These are phyloP conservation scores for Botrytis galanthina DNA, from an alignment of 2,329 filamentous ascomycete species.

Conservation along the genomic window DNA sequence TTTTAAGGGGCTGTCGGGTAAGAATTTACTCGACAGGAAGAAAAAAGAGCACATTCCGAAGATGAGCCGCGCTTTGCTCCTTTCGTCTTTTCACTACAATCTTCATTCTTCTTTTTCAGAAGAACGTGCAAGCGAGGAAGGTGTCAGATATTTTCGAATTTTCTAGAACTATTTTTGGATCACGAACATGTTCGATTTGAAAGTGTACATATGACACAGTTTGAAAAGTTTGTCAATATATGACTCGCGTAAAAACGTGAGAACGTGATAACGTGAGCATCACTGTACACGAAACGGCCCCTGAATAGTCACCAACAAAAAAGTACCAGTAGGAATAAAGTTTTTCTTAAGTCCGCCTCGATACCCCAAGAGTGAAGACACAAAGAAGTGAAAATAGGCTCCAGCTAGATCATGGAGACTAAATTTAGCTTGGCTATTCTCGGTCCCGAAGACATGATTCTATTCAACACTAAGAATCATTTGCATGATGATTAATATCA, in stretches of 20 bases:
- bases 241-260: background rate
- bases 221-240: background rate
- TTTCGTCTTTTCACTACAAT: background rate
- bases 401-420: background rate
- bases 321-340: background rate
- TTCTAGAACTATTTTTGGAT: background rate
- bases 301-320: no score
- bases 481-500: background rate
- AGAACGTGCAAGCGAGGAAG: background rate
- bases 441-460: background rate
- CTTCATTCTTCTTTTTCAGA: background rate
- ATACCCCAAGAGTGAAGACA: background rate
- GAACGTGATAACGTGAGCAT: background rate
- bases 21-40: background rate
- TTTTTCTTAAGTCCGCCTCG: background rate
- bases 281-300: background rate
- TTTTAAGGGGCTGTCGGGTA: background rate
- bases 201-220: background rate
- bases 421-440: background rate
- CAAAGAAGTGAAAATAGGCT: background rate
- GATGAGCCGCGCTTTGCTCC: background rate
- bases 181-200: background rate
- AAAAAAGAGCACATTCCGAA: background rate
- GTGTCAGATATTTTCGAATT: background rate
- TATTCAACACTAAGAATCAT: background rate